Percentiles rank a stretch among this genome's conserved stretches.
Conservation (phyloP, 2,329 filamentous ascomycete genomes). For the Penicillium janthinellum region DNA sequence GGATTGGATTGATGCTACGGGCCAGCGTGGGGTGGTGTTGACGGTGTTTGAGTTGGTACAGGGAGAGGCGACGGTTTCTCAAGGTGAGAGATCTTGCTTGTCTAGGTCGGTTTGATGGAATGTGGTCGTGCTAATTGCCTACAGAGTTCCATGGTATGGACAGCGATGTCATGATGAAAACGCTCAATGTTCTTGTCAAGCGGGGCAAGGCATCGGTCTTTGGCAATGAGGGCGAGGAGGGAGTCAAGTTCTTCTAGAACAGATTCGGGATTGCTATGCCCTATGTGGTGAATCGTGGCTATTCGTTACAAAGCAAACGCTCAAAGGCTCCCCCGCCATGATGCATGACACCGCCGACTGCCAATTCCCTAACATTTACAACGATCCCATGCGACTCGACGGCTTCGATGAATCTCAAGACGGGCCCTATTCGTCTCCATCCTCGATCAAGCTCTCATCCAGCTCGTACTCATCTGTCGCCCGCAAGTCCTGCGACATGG, state of each 20-base stretch:
- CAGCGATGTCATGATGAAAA: conserved; percentile 74
- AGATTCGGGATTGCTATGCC: conserved; percentile 8
- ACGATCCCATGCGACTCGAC: not conserved
- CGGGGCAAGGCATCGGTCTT: conserved; percentile 92
- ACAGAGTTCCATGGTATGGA: conserved; percentile 89
- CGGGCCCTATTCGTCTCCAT: conserved; percentile 23
- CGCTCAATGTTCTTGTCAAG: conserved; percentile 80
- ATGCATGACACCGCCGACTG: conserved; percentile 8
- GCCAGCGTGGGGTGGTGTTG: conserved; percentile 82
- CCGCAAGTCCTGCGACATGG: conserved; percentile 82
- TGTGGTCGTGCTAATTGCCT: conserved; percentile 10
- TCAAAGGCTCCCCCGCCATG: conserved; percentile 8
- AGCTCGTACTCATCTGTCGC: conserved; percentile 64
- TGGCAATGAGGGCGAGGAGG: conserved; percentile 81
- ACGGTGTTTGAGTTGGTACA: conserved; percentile 90
- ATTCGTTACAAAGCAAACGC: conserved; percentile 26
- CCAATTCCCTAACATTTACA: conserved; percentile 14
- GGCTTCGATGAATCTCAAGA: not conserved
- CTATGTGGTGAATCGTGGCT: conserved; percentile 24
- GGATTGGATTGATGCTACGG: conserved; percentile 80
- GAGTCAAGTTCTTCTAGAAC: conserved; percentile 91
- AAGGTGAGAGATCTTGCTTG: conserved; percentile 53
- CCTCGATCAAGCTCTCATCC: conserved; percentile 33
- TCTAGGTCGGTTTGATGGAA: not conserved
- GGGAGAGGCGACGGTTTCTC: conserved; percentile 74